A percentile compares a stretch with the other conserved stretches of the same genome.
phyloP scores from a whole-genome alignment of 1,139 yeast genomes.

The Candida dubliniensis region DNA sequence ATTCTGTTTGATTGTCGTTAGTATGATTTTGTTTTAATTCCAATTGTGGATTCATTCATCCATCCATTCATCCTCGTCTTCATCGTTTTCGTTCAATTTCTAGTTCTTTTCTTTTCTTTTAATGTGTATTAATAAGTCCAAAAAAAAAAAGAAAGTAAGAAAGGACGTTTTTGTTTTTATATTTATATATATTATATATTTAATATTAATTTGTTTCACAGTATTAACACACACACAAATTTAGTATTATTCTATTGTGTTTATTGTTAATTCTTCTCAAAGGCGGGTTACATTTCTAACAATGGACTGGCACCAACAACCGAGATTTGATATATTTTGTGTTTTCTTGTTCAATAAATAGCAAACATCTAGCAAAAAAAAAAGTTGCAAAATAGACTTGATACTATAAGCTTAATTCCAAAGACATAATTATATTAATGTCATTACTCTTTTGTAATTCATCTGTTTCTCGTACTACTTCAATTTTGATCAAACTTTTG shows the following conservation, averaged over 20 bases:
- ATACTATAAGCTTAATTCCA: background rate
- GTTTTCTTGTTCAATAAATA: no score
- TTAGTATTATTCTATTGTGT: no score
- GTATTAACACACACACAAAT: no score
- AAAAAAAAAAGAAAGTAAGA: background rate
- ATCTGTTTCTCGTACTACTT: background rate
- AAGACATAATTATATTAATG: slow-evolving; percentile 7
- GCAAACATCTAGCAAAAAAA: background rate
- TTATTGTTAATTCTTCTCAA: no score
- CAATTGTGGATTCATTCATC: background rate
- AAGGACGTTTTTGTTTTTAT: background rate
- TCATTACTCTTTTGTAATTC: slow-evolving; percentile 1
- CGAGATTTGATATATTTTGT: no score
- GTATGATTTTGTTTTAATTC: background rate
- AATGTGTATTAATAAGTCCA: background rate
- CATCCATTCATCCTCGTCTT: background rate
- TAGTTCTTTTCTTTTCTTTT: background rate
- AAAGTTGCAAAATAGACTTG: background rate
- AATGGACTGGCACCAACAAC: no score
- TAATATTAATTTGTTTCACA: no score
- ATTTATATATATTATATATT: background rate
- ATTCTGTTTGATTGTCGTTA: no score
- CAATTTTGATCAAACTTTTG: slow-evolving; percentile 9
- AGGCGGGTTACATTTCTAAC: no score
- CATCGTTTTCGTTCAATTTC: background rate